These are phyloP conservation scores for Circinella umbellata DNA, from an alignment of 371 early-diverging fungal species.

Conservation along the genomic window DNA sequence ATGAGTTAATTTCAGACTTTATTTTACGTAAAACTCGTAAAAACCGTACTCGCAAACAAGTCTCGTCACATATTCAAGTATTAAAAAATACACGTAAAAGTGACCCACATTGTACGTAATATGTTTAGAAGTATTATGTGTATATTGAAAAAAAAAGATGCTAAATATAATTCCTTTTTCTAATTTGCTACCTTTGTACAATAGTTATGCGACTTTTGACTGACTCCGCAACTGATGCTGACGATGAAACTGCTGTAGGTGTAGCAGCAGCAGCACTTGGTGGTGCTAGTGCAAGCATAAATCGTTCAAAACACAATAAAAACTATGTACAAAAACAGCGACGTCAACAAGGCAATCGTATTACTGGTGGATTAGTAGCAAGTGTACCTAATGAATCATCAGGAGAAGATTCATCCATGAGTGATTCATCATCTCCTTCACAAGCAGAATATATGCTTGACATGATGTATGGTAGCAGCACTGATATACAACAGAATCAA, in stretches of 20 bases:
- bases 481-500: slow-evolving; percentile 5
- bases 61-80: slow-evolving; percentile 81
- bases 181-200: background rate
- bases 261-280: slow-evolving; percentile 12
- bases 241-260: slow-evolving; percentile 22
- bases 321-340: slow-evolving; percentile 11
- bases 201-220: slow-evolving; percentile 62
- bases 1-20: slow-evolving; percentile 79
- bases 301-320: slow-evolving; percentile 4
- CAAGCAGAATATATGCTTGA: slow-evolving; percentile 56
- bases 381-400: slow-evolving; percentile 28
- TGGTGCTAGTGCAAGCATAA: background rate
- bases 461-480: slow-evolving; percentile 39
- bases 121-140: background rate
- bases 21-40: slow-evolving; percentile 70
- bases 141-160: background rate
- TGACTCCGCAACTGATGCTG: slow-evolving; percentile 45
- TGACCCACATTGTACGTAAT: slow-evolving; percentile 57
- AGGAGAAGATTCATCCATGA: slow-evolving; percentile 54
- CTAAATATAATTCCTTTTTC: too few relatives aligned
- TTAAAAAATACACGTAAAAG: slow-evolving; percentile 74
- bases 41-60: slow-evolving; percentile 75
- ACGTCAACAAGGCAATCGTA: slow-evolving; percentile 16
- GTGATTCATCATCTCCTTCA: slow-evolving; percentile 43
- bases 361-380: slow-evolving; percentile 3